These are phyloP conservation scores for Dillenia suffruticosa DNA, from an alignment of 164 flowering plant genomes.

Conservation along the genomic window DNA sequence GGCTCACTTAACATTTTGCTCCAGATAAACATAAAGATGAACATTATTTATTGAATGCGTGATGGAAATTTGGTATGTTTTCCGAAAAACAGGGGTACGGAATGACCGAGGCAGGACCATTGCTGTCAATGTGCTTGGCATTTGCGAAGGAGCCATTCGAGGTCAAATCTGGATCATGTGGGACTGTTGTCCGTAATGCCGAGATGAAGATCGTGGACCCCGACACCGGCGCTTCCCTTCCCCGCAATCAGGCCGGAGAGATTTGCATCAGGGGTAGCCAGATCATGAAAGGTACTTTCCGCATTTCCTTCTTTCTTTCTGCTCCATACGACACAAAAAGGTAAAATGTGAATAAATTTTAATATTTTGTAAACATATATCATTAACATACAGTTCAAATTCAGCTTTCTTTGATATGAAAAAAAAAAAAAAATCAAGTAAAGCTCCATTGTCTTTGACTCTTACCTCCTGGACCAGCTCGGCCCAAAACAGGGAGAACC, in stretches of 20 bases:
- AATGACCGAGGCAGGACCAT: slow-evolving; percentile 97
- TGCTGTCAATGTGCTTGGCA: slow-evolving; percentile 81
- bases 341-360: too few species aligned
- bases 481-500: too few species aligned
- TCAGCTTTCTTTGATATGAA: too few species aligned
- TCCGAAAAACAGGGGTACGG: slow-evolving; percentile 70
- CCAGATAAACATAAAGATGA: too few species aligned
- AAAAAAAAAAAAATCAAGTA: too few species aligned
- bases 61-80: not conserved
- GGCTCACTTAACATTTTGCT: too few species aligned
- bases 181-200: slow-evolving; percentile 87
- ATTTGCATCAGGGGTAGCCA: slow-evolving; percentile 90
- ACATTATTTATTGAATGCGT: too few species aligned
- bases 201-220: slow-evolving; percentile 87
- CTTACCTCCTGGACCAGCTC: too few species aligned
- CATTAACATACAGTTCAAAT: too few species aligned
- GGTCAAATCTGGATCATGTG: slow-evolving; percentile 86
- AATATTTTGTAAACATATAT: too few species aligned
- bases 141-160: slow-evolving; percentile 87
- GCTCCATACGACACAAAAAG: too few species aligned
- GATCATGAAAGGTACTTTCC: slow-evolving; percentile 86
- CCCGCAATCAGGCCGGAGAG: slow-evolving; percentile 80
- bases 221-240: slow-evolving; percentile 58
- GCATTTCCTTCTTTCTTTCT: not conserved
- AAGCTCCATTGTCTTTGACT: too few species aligned